Conservation (phyloP, 257 asterid species). For the Solanum gracilifrons region DNA sequence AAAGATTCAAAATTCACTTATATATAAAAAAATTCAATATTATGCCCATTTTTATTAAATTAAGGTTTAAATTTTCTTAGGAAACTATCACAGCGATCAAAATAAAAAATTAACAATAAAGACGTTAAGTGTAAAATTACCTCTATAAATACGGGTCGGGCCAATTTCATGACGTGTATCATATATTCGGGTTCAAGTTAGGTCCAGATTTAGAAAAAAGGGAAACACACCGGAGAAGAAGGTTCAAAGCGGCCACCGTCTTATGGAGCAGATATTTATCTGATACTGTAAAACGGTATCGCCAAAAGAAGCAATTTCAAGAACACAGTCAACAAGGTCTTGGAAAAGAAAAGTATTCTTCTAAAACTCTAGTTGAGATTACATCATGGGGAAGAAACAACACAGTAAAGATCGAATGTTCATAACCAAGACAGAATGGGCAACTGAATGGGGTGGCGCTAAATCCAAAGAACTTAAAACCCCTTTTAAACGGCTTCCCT, state of each 20-base stretch:
- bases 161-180: neutral
- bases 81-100: neutral
- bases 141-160: neutral
- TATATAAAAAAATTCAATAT: too few relatives aligned
- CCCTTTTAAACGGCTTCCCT: constrained; percentile 87
- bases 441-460: constrained; percentile 99
- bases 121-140: neutral
- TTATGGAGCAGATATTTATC: neutral
- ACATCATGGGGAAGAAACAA: constrained; percentile 90
- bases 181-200: neutral
- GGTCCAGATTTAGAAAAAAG: neutral
- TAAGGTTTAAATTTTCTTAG: neutral
- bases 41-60: too few relatives aligned
- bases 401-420: constrained; percentile 96
- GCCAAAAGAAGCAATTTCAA: neutral
- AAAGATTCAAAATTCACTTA: too few relatives aligned
- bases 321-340: neutral
- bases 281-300: neutral
- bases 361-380: neutral
- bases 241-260: neutral
- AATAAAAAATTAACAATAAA: too few relatives aligned
- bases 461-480: constrained; percentile 78
- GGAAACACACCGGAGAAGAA: neutral
- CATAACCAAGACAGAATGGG: constrained; percentile 98
- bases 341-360: neutral